Evolutionary conservation across 768 basidiomycete species (phyloP).

Genomic region (Cyclocybe aegerita): DNA sequence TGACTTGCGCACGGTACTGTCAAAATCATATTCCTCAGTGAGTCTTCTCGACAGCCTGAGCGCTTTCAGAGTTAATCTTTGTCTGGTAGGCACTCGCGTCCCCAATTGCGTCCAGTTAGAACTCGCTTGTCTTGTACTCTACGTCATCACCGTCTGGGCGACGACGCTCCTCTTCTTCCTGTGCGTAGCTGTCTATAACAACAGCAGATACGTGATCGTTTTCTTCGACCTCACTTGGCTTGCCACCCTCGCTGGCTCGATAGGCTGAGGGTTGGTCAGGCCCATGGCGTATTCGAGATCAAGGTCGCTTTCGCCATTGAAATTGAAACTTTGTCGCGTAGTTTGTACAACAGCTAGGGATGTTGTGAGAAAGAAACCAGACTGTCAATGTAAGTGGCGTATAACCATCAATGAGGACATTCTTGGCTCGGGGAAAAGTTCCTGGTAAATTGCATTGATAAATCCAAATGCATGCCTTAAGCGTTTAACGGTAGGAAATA

Average conservation of each 20-base stretch:
- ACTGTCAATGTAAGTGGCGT: too few species aligned
- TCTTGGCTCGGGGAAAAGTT: conserved; percentile 26
- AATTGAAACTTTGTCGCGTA: conserved; percentile 33
- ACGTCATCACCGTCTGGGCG: conserved; percentile 4
- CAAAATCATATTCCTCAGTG: conserved; percentile 8
- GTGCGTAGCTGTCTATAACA: conserved; percentile 17
- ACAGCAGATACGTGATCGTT: conserved; percentile 3
- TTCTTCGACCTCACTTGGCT: conserved; percentile 15
- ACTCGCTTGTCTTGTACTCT: conserved; percentile 1
- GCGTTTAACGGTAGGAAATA: conserved; percentile 14
- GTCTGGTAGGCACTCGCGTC: conserved; percentile 1
- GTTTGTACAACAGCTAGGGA: too few species aligned
- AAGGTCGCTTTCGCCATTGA: conserved; percentile 57
- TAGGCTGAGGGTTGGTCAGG: too few species aligned
- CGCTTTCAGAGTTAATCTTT: background rate
- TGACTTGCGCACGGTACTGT: background rate
- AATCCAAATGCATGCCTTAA: background rate
- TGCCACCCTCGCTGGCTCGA: conserved; percentile 4
- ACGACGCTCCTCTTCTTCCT: conserved; percentile 16
- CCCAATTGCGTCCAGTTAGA: conserved; percentile 5
- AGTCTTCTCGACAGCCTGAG: background rate
- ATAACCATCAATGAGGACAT: conserved; percentile 34
- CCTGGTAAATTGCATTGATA: background rate
- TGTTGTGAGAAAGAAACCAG: too few species aligned
- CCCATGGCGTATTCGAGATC: conserved; percentile 58